Percentiles rank a stretch among this genome's conserved stretches.
Conservation (phyloP, 768 basidiomycete species). For the Collybiopsis luxurians region DNA sequence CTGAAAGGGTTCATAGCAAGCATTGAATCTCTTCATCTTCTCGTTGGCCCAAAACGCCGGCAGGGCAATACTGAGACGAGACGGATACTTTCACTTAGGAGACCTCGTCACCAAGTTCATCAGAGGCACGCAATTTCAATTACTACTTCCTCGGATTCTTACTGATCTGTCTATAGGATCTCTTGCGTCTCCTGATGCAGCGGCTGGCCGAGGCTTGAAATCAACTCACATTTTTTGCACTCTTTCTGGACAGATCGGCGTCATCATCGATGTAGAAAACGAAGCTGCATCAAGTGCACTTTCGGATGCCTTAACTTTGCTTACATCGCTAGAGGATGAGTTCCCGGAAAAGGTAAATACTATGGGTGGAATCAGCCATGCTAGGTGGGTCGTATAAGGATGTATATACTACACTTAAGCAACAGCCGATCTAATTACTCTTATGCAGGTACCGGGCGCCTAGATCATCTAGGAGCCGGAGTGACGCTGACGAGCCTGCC, state of each 20-base stretch:
- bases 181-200: conserved; percentile 40
- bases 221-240: conserved; percentile 76
- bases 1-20: conserved; percentile 39
- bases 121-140: conserved; percentile 26
- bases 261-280: conserved; percentile 59
- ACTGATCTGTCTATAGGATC: conserved; percentile 40
- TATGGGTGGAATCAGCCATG: conserved; percentile 57
- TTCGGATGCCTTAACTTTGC: conserved; percentile 71
- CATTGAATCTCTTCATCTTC: conserved; percentile 68
- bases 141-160: background rate
- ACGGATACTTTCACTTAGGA: conserved; percentile 71
- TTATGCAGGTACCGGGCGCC: conserved; percentile 66
- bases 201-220: conserved; percentile 37
- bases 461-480: conserved; percentile 49
- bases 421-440: background rate
- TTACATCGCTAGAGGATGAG: conserved; percentile 26
- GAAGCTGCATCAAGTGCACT: conserved; percentile 52
- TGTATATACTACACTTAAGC: background rate
- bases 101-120: conserved; percentile 79
- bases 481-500: conserved; percentile 53
- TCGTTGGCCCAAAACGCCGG: conserved; percentile 41
- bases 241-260: conserved; percentile 74
- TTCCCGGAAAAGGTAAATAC: conserved; percentile 32
- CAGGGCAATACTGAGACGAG: conserved; percentile 50
- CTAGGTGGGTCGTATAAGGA: conserved; percentile 40